Evolutionary conservation across 805 yeast species (phyloP).

Genomic region (Dipodascus albidus): DNA sequence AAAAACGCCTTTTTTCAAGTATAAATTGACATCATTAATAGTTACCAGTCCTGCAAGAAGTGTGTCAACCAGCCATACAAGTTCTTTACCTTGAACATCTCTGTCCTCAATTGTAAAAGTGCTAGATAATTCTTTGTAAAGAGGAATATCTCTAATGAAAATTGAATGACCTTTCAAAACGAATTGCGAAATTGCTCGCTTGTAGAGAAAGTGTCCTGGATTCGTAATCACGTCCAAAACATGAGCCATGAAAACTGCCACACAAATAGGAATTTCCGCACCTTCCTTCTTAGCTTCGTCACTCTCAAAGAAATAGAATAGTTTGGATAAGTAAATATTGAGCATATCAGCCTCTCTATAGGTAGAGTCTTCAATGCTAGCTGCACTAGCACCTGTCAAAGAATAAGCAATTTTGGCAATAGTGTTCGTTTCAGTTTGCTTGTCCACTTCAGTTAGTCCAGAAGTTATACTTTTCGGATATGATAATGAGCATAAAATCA

Average conservation of each 20-base stretch:
- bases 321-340: slow-evolving; percentile 15
- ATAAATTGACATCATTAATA: slow-evolving; percentile 39
- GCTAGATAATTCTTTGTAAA: slow-evolving; percentile 18
- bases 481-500: slow-evolving; percentile 27
- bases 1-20: slow-evolving; percentile 43
- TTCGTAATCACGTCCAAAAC: slow-evolving; percentile 46
- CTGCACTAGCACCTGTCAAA: neutral
- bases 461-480: neutral
- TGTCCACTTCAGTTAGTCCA: neutral
- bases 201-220: slow-evolving; percentile 69
- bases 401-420: slow-evolving; percentile 26
- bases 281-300: slow-evolving; percentile 3
- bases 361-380: slow-evolving; percentile 29
- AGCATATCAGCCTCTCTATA: slow-evolving; percentile 48
- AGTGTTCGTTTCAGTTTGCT: slow-evolving; percentile 10
- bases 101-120: slow-evolving; percentile 25
- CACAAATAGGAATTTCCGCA: slow-evolving; percentile 30
- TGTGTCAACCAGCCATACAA: slow-evolving; percentile 52
- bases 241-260: slow-evolving; percentile 45
- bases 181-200: slow-evolving; percentile 51
- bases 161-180: slow-evolving; percentile 44
- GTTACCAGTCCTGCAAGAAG: slow-evolving; percentile 38
- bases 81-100: slow-evolving; percentile 43
- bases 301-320: slow-evolving; percentile 3
- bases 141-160: slow-evolving; percentile 33